These are phyloP conservation scores for Mitragyna speciosa DNA, from an alignment of 257 asterid genomes.

Conservation along the genomic window DNA sequence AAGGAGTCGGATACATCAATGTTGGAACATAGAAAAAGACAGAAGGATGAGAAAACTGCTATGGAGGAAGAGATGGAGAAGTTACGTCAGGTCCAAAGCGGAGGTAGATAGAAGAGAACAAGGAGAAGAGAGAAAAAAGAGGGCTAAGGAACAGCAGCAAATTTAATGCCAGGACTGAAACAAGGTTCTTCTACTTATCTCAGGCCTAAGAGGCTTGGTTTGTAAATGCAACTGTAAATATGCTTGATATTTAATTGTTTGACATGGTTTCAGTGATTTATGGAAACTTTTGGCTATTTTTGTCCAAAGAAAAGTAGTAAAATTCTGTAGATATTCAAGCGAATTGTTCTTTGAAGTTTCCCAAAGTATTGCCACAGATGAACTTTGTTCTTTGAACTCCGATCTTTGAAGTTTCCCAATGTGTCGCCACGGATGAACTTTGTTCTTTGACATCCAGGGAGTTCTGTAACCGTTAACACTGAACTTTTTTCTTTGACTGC, in stretches of 20 bases:
- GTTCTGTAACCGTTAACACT: too few relatives aligned
- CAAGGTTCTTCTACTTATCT: constrained; percentile 67
- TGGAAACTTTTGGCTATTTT: neutral
- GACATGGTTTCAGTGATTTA: neutral
- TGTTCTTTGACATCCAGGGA: too few relatives aligned
- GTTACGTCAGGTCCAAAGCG: constrained; percentile 59
- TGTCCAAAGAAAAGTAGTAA: too few relatives aligned
- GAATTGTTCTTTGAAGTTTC: too few relatives aligned
- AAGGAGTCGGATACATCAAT: constrained; percentile 84
- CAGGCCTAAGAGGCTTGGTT: constrained; percentile 75
- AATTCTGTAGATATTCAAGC: too few relatives aligned
- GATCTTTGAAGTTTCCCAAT: too few relatives aligned
- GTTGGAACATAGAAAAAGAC: constrained; percentile 84
- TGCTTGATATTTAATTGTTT: neutral
- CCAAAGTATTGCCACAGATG: too few relatives aligned
- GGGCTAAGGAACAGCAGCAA: constrained; percentile 63
- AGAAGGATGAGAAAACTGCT: constrained; percentile 83
- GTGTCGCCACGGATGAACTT: too few relatives aligned
- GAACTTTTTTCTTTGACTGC: too few relatives aligned
- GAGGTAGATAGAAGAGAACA: constrained; percentile 43
- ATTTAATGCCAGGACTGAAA: constrained; percentile 75
- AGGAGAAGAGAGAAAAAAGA: constrained; percentile 67
- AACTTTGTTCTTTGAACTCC: too few relatives aligned
- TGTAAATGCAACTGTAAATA: constrained; percentile 32
- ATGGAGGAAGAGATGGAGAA: constrained; percentile 99